A percentile compares a stretch with the other conserved stretches of the same genome.
These are phyloP conservation scores for Globisporangium recalcitrans DNA, from an alignment of 352 stramenopile species.

Conservation along the genomic window DNA sequence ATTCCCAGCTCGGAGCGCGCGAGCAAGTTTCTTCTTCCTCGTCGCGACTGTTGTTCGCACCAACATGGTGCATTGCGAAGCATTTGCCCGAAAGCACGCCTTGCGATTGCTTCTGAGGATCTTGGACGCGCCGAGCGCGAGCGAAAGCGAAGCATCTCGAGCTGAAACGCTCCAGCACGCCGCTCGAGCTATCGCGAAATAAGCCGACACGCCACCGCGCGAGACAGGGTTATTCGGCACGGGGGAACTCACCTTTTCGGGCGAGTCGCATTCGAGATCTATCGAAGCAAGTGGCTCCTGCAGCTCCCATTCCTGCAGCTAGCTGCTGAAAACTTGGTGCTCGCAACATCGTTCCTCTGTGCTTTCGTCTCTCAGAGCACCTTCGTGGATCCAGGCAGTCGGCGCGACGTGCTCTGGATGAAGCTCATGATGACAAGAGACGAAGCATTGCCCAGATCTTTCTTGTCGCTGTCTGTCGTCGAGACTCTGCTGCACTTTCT, in stretches of 20 bases:
- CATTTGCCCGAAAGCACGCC: slow-evolving; percentile 23
- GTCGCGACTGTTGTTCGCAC: slow-evolving; percentile 20
- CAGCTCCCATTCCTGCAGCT: neutral
- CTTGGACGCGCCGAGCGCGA: neutral
- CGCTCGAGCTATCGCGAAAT: slow-evolving; percentile 23
- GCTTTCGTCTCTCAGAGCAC: slow-evolving; percentile 11
- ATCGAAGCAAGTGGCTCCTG: neutral
- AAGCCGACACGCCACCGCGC: slow-evolving; percentile 9
- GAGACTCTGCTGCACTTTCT: slow-evolving; percentile 12
- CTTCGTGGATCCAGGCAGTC: slow-evolving; percentile 6
- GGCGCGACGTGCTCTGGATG: slow-evolving; percentile 6
- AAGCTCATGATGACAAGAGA: slow-evolving; percentile 3
- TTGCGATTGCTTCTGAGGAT: slow-evolving; percentile 14
- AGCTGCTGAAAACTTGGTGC: slow-evolving; percentile 24
- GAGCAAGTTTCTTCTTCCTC: slow-evolving; percentile 24
- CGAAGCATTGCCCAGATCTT: neutral
- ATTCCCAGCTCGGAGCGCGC: slow-evolving; percentile 16
- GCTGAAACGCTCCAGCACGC: slow-evolving; percentile 22
- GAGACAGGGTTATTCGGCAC: slow-evolving; percentile 24
- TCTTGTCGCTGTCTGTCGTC: slow-evolving; percentile 1
- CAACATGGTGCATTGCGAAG: slow-evolving; percentile 28
- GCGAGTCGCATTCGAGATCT: slow-evolving; percentile 17
- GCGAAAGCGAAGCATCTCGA: slow-evolving; percentile 8
- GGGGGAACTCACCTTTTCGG: slow-evolving; percentile 21
- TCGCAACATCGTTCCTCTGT: slow-evolving; percentile 26